A percentile compares a stretch with the other conserved stretches of the same genome.
Conservation (phyloP, 1,139 yeast species). For the Candida smagusa region DNA sequence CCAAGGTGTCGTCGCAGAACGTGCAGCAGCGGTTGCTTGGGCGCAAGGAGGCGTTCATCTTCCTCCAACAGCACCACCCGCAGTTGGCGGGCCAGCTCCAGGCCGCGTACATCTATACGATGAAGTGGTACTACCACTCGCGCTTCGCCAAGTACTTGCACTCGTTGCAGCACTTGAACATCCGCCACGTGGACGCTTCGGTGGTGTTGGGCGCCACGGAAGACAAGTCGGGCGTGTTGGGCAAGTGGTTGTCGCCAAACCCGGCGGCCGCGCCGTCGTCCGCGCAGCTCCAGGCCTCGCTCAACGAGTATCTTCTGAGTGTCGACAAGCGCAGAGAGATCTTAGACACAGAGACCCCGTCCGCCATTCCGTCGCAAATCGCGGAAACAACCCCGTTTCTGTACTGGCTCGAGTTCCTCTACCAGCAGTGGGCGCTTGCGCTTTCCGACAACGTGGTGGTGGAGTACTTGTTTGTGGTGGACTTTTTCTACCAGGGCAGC, state of each 20-base stretch:
- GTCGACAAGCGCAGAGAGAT: slow-evolving; percentile 55
- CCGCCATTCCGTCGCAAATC: slow-evolving; percentile 78
- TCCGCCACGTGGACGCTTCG: slow-evolving; percentile 50
- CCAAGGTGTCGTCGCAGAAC: slow-evolving; percentile 56
- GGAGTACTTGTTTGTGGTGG: slow-evolving; percentile 71
- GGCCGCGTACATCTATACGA: slow-evolving; percentile 79
- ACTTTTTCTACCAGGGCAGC: slow-evolving; percentile 59
- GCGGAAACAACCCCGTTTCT: slow-evolving; percentile 72
- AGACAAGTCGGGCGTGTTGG: slow-evolving; percentile 27
- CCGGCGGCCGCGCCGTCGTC: slow-evolving; percentile 5
- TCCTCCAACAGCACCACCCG: slow-evolving; percentile 52
- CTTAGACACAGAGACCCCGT: slow-evolving; percentile 22
- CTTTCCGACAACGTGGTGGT: slow-evolving; percentile 73
- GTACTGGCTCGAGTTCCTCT: slow-evolving; percentile 71
- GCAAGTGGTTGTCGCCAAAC: slow-evolving; percentile 22
- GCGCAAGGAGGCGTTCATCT: slow-evolving; percentile 58
- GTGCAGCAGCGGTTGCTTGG: slow-evolving; percentile 67
- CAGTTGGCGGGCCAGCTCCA: slow-evolving; percentile 74
- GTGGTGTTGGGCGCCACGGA: slow-evolving; percentile 47
- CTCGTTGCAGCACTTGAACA: slow-evolving; percentile 63
- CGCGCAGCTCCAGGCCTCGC: slow-evolving; percentile 13
- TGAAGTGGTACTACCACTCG: slow-evolving; percentile 87
- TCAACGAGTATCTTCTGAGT: slow-evolving; percentile 51
- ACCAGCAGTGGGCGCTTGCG: slow-evolving; percentile 71
- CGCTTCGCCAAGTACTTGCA: slow-evolving; percentile 77